Evolutionary conservation across 306 rosid genomes (phyloP).

Genomic region (Cicer arietinum): DNA sequence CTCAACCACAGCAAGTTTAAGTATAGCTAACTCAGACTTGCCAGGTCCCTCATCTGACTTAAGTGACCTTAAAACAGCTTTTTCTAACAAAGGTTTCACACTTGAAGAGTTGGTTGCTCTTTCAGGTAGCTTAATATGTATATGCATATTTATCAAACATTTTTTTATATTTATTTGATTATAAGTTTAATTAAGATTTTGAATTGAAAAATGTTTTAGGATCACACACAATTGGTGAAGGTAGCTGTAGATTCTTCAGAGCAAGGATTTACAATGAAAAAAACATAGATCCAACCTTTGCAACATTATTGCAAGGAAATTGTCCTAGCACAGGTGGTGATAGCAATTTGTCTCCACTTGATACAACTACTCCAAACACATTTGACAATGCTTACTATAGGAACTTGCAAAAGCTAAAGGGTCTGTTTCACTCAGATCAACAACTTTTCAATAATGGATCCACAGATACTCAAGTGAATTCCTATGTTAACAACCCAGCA

Average conservation of each 20-base stretch:
- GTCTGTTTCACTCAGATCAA: slow-evolving; percentile 70
- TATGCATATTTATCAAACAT: background rate
- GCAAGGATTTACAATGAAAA: slow-evolving; percentile 62
- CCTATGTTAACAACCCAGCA: slow-evolving; percentile 42
- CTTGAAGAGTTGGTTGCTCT: slow-evolving; percentile 67
- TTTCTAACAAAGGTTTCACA: slow-evolving; percentile 64
- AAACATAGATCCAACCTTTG: slow-evolving; percentile 61
- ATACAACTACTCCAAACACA: slow-evolving; percentile 42
- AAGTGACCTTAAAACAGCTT: slow-evolving; percentile 50
- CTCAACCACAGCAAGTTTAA: slow-evolving; percentile 68
- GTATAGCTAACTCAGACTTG: slow-evolving; percentile 55
- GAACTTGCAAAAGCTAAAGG: slow-evolving; percentile 57
- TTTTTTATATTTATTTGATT: no score
- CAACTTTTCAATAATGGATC: slow-evolving; percentile 61
- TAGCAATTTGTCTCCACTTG: slow-evolving; percentile 57
- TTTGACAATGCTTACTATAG: slow-evolving; percentile 68
- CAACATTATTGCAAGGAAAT: slow-evolving; percentile 45
- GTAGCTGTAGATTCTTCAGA: slow-evolving; percentile 51
- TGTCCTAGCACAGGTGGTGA: slow-evolving; percentile 66
- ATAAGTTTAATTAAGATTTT: background rate
- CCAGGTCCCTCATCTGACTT: slow-evolving; percentile 56
- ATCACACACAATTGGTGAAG: slow-evolving; percentile 68
- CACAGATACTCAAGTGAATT: slow-evolving; percentile 55
- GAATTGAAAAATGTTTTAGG: slow-evolving; percentile 47
- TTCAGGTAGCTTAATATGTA: slow-evolving; percentile 50